phyloP scores from a whole-genome alignment of 768 basidiomycete species.

The Leccinum variicolor region DNA sequence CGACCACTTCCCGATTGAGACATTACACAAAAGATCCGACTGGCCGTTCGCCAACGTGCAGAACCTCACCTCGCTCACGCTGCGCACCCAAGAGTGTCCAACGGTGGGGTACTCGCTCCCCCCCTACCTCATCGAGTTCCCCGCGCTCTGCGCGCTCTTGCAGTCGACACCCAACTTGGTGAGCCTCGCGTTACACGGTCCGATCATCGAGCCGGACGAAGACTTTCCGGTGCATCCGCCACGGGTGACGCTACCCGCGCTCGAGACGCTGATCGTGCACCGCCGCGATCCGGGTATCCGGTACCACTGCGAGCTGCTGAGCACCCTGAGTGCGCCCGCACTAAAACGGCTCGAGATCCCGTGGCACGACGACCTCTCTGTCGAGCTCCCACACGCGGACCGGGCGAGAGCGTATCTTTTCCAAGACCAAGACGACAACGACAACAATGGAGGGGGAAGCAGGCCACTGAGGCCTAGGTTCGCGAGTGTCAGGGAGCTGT shows the following conservation, averaged over 20 bases:
- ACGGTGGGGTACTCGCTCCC: conserved; percentile 5
- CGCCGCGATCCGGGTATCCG: conserved; percentile 11
- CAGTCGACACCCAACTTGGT: conserved; percentile 6
- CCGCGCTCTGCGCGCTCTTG: conserved; percentile 11
- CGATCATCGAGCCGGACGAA: conserved; percentile 12
- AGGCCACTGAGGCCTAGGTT: conserved; percentile 5
- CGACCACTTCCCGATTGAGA: conserved; percentile 16
- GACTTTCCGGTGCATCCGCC: conserved; percentile 3
- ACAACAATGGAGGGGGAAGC: neutral
- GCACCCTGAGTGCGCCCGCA: conserved; percentile 5
- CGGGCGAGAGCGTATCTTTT: conserved; percentile 10
- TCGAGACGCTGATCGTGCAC: conserved; percentile 15
- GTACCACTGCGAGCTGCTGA: conserved; percentile 15
- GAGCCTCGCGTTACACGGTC: conserved; percentile 11
- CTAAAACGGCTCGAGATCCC: conserved; percentile 15
- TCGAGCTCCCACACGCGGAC: conserved; percentile 3
- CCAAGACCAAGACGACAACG: neutral
- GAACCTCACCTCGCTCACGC: conserved; percentile 12
- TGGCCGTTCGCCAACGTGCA: conserved; percentile 4
- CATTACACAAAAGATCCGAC: neutral
- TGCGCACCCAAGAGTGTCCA: conserved; percentile 11
- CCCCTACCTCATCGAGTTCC: conserved; percentile 15
- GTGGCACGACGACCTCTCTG: conserved; percentile 16
- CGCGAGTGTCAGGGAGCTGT: conserved; percentile 6
- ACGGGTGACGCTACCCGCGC: conserved; percentile 1